Base-by-base conservation (phyloP, 1,284 basidiomycete species). In the Fomes fomentarius region DNA sequence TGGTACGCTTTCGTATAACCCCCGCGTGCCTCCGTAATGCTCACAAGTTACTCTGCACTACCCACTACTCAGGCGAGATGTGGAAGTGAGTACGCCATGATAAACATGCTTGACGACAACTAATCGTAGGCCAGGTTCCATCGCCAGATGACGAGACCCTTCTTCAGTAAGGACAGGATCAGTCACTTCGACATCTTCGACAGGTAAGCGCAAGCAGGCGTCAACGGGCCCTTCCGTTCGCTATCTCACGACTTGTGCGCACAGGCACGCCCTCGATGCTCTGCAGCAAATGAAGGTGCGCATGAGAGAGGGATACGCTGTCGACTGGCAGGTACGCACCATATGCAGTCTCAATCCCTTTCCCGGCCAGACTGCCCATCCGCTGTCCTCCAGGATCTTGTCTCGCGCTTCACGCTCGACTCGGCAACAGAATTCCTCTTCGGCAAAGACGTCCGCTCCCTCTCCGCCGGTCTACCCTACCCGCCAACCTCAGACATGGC, bases 141-240 rank as follows among this genome's bases (percentile, higher is more conserved):
- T 58, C 74, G 80, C 22, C 67, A 71, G 1, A 79, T 83, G 71
- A 76, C 80, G 0, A 71, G 81, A 4, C 82, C 82, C 0, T 82
- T 81, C 65, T 82, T 84, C 60, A 76, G 68, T 52, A 69, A 69
- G n/a, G 77, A 81, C 35, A 69, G 77, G 8, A 77, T 80, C 50
- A 73, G 70, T 42, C 74, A 83, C 52, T 79, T 80, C 39, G 79
- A 83, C 19, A 75, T 77, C 19, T 83, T 82, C 57, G 77, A 78
- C 31, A 48, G 56, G 60, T 60, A 12, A 35, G 47, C 17, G 21
- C 19, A 12, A 11, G 19, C 28, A 19, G 21, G 22, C 26, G 22
- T 37, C 17, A 8, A 2, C n/a, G 28, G 7, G 7, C 11, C 14
- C 33, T 12, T 19, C 14, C 4, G 9, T n/a, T 15, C n/a, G 2